Evolutionary conservation across 2,329 filamentous ascomycete species (phyloP), one percentile per base, ranked within the genome.

Genomic region (Aureobasidium sp.): DNA sequence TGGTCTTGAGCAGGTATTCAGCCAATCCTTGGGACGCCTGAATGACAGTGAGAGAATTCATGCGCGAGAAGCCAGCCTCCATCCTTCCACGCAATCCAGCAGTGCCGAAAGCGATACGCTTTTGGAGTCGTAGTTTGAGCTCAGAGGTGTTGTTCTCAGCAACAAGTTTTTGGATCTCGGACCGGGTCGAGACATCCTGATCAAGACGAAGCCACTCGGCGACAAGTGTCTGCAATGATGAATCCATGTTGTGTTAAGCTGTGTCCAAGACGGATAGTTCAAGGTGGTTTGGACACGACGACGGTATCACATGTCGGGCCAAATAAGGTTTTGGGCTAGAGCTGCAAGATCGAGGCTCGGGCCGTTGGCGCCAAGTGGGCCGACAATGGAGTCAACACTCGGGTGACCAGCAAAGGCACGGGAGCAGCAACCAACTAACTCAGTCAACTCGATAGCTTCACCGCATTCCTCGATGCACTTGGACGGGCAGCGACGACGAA

Each of bases 21-120:
- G 84, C 84, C 34, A 87, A 74, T n/a, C 85, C 85, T 70, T 86
- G 84, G 0, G 84, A 85, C 44, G 85, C 82, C 72, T 86, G 71
- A 1, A 75, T 68, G 10, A 74, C 72, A 0, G 72, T 75, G 50
- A 73, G 63, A 9, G 65, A 64, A 63, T 75, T 75, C 71, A 75
- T 74, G 59, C 73, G 68, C 4, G 84, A 78, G 69, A 86, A 87
- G 5, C 85, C 85, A 48, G 84, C 84, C 66, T 84, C 80, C 85
- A 87, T 87, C 41, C 79, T 78, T n/a, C 82, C 83, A 49, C 85
- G 78, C 9, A 87, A 75, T 45, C 85, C 85, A 42, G 83, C 82
- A 6, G 83, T 86, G 29, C 84, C 84, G 66, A 86, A 86, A 48
- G 82, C 78, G 63, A 86, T 85, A 30, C 82, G 79, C 30, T 77